Base-by-base conservation (phyloP, 1,284 basidiomycete species). In the Ustilago loliicola region DNA sequence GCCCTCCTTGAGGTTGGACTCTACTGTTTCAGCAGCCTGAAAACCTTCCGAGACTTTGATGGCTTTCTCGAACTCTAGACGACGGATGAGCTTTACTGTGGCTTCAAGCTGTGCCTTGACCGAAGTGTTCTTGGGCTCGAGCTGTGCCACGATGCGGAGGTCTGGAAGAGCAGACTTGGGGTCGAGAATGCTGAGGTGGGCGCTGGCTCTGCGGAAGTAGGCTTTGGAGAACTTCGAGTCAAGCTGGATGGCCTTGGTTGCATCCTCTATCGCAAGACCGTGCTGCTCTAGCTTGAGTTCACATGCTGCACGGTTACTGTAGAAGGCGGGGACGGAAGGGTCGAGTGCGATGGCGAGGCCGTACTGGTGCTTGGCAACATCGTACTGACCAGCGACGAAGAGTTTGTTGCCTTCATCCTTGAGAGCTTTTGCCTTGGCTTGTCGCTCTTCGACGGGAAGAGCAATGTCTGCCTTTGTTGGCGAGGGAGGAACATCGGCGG, bases 161-260 rank as follows among this genome's bases (percentile, higher is more conserved):
- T 86, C 84, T 17, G 83, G 80, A 6, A 86, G 60, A 4, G 84
- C 84, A 10, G 76, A 59, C 61, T 84, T 83, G 27, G 83, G 83
- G 21, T 86, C 79, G 68, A 98, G 88, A 61, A 95, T 93, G 84
- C 96, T 93, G 67, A 99, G 90, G 83, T 96, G 91, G 76, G 95
- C 97, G 80, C 93, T 92, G 56, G 94, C 96, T 58, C 97, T 93
- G 72, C 95, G 93, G 84, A 93, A 95, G 85, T 93, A 95, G 0
- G 94, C 94, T 87, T 99, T 99, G 66, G 92, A 92, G 86, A 97
- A 98, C 81, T 91, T 92, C 1, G 93, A 91, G 87, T 99, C 94
- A 75, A 98, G 88, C 77, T 92, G 89, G 70, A 99, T 93, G 8
- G 96, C 97, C 84, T 92, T 92, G 71, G 90, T 75, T 11, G 85